Conservation (phyloP, 2,329 filamentous ascomycete genomes). For the Aureobasidium subglaciale region DNA sequence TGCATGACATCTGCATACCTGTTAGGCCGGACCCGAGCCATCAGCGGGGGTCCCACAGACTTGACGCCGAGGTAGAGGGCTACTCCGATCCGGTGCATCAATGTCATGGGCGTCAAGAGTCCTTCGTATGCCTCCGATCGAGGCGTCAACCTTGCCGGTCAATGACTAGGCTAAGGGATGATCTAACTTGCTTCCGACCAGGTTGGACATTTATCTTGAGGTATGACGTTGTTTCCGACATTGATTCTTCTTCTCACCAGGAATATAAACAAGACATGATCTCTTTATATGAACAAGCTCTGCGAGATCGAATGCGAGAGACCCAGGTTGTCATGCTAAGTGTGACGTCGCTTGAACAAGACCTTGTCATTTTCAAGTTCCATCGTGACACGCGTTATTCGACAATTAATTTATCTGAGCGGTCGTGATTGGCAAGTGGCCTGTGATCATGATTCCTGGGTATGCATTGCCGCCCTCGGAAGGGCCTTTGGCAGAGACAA, state of each 20-base stretch:
- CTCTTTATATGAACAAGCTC: not conserved
- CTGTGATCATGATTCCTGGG: not conserved
- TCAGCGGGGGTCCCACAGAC: slow-evolving; percentile 1
- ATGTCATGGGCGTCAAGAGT: not conserved
- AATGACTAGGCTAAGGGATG: not conserved
- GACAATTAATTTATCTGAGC: slow-evolving; percentile 3
- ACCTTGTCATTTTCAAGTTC: not conserved
- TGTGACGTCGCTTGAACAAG: slow-evolving; percentile 7
- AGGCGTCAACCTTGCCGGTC: not conserved
- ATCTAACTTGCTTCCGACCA: not conserved
- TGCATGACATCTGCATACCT: slow-evolving; percentile 11
- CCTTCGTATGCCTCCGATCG: too few species aligned
- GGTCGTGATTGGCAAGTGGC: not conserved
- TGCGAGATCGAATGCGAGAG: not conserved
- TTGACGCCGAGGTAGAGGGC: not conserved
- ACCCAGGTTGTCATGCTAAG: not conserved
- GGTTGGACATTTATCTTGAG: not conserved
- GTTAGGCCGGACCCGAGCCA: not conserved
- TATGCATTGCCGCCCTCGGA: not conserved
- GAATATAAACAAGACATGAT: not conserved
- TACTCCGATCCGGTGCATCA: not conserved
- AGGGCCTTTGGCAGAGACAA: not conserved
- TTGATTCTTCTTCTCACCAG: not conserved
- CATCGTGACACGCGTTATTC: not conserved
- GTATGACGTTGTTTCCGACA: not conserved